Evolutionary conservation across 2,329 filamentous ascomycete species (phyloP), one percentile per base, ranked within the genome.

Genomic region (Cordyceps javanica): DNA sequence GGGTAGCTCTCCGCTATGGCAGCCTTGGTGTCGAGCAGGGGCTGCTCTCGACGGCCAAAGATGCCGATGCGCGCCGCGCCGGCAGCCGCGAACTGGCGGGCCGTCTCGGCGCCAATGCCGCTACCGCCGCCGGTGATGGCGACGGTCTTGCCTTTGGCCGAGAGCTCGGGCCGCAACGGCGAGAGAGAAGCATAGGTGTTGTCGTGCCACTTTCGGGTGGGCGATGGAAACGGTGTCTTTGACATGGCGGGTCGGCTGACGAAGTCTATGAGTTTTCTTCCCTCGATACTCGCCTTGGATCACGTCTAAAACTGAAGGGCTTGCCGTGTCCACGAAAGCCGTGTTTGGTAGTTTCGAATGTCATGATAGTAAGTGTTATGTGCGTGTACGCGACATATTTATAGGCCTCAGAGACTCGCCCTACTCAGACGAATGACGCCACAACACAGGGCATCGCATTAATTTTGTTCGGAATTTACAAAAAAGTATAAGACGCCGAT

Each of bases 61-160:
- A 85, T 72, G 42, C 83, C 75, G 5, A 86, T 71, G 50, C 74
- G 77, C 2, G 80, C 77, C 5, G 76, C 73, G 59, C 74, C 67
- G 2, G 66, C 66, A 5, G 56, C 57, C 7, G 77, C 77, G 67
- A 76, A 76, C 42, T 69, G 67, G 26, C 66, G 67, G n/a, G 51
- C 14, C 21, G 51, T 28, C 51, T 54, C n/a, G 26, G 28, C n/a
- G 16, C 21, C 25, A 16, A 4, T 34, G 26, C 21, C 9, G 9
- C 13, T 19, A 21, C 38, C 21, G 50, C 4, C 25, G n/a, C 13
- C 11, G 14, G 2, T 16, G 23, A 83, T 76, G 30, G 82, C 59
- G 44, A 82, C 77, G 0, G 72, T 77, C 61, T 79, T 81, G 42
- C 69, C 73, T 9, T 67, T 52, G 1, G 62, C 61, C 1, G 59